These are phyloP conservation scores for Ophiosphaerella herpotricha DNA, from an alignment of 2,329 filamentous ascomycete species.

Conservation along the genomic window DNA sequence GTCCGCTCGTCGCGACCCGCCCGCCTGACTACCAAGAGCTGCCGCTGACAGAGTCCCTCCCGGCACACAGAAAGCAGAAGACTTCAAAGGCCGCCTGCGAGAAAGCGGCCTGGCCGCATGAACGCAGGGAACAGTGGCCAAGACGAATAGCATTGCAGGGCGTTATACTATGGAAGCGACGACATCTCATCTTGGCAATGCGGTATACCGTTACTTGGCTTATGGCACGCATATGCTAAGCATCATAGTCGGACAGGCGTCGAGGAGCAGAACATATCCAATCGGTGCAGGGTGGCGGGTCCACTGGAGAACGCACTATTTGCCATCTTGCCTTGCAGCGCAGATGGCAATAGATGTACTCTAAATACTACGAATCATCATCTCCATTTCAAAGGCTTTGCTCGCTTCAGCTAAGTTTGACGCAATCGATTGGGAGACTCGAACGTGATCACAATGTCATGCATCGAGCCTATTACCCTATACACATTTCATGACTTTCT, in stretches of 20 bases:
- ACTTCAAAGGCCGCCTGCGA: constrained; percentile 35
- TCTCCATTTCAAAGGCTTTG: constrained; percentile 25
- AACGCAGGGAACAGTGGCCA: constrained; percentile 1
- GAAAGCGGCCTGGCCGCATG: constrained; percentile 34
- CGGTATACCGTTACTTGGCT: constrained; percentile 32
- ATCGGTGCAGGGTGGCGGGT: constrained; percentile 13
- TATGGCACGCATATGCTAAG: constrained; percentile 27
- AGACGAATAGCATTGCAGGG: constrained; percentile 26
- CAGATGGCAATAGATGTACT: constrained; percentile 46
- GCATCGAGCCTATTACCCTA: constrained; percentile 43
- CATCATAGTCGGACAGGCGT: constrained; percentile 22
- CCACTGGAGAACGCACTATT: constrained; percentile 44
- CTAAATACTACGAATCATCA: constrained; percentile 36
- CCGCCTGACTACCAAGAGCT: constrained; percentile 15
- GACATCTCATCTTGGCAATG: constrained; percentile 16
- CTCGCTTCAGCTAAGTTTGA: constrained; percentile 37
- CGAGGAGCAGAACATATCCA: constrained; percentile 15
- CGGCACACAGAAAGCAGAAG: constrained; percentile 36
- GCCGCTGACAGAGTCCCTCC: constrained; percentile 33
- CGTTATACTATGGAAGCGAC: constrained; percentile 19
- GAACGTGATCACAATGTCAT: constrained; percentile 47
- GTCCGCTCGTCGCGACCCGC: constrained; percentile 16
- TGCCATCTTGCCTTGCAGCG: constrained; percentile 42
- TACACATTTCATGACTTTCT: constrained; percentile 20
- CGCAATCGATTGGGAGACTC: constrained; percentile 40